Conservation (phyloP, 2,329 filamentous ascomycete species). For the Chaetomiaceae sp. region DNA sequence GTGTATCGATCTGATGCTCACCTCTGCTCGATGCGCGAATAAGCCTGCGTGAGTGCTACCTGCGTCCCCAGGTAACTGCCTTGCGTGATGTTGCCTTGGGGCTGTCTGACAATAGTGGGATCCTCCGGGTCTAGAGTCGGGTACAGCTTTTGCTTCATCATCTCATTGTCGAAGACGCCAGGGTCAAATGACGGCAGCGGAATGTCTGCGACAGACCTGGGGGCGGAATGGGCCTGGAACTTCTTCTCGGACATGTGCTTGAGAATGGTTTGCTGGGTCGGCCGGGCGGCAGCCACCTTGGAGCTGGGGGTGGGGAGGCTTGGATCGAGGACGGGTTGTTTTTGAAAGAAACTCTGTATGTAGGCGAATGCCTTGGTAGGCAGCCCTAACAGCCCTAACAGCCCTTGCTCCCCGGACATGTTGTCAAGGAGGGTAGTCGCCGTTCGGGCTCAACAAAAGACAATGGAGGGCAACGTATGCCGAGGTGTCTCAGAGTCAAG, state of each 20-base stretch:
- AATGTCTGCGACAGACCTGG: constrained; percentile 25
- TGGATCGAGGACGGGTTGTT: constrained; percentile 13
- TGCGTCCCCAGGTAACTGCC: constrained; percentile 34
- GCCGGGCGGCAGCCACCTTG: constrained; percentile 9
- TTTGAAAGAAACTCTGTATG: constrained; percentile 13
- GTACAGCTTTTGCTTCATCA: constrained; percentile 30
- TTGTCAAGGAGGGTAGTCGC: no score
- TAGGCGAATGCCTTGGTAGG: constrained; percentile 8
- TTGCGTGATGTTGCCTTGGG: constrained; percentile 29
- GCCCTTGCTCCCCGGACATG: constrained; percentile 4
- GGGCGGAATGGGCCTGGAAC: constrained; percentile 19
- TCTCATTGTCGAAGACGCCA: constrained; percentile 32
- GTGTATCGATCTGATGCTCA: constrained; percentile 14
- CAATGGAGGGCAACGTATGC: no score
- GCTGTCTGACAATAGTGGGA: constrained; percentile 23
- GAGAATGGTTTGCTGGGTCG: constrained; percentile 25
- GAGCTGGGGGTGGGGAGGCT: constrained; percentile 20
- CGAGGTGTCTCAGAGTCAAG: no score
- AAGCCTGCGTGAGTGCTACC: constrained; percentile 33
- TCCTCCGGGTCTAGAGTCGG: constrained; percentile 25
- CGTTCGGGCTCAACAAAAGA: no score
- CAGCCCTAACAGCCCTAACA: no score
- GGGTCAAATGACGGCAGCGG: constrained; percentile 32
- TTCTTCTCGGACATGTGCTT: constrained; percentile 28
- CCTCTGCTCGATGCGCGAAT: constrained; percentile 33